These are phyloP conservation scores for Solanum hybrid DNA, from an alignment of 305 asterid genomes.

Conservation along the genomic window DNA sequence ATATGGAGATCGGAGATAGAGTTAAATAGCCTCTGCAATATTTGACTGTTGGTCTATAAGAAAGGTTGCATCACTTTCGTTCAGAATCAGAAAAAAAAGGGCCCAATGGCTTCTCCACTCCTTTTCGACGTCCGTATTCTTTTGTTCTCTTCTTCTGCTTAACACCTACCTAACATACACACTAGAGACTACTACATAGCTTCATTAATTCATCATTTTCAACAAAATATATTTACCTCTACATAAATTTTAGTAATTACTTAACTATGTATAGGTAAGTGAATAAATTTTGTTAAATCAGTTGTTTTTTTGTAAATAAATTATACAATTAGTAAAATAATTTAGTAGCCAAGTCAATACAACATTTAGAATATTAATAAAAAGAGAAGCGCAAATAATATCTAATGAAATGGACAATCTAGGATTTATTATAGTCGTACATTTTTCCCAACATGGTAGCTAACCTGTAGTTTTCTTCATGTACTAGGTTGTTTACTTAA, in stretches of 20 bases:
- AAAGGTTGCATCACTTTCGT: not conserved
- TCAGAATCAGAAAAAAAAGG: not conserved
- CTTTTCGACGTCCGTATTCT: slow-evolving; percentile 4
- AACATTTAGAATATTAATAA: not conserved
- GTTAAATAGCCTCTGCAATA: not conserved
- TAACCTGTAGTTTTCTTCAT: not conserved
- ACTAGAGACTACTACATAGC: not conserved
- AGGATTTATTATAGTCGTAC: not conserved
- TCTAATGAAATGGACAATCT: not conserved
- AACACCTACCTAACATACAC: not conserved
- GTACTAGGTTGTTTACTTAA: not conserved
- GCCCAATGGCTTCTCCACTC: not conserved
- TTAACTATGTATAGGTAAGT: no score
- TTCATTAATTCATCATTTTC: not conserved
- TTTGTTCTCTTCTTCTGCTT: slow-evolving; percentile 1
- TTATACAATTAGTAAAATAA: not conserved
- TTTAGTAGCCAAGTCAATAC: no score
- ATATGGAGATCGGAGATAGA: not conserved
- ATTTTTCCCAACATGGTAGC: not conserved
- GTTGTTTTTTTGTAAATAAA: not conserved
- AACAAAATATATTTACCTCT: not conserved
- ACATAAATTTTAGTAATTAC: not conserved
- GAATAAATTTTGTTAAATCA: not conserved
- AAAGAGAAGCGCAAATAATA: not conserved
- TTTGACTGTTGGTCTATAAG: slow-evolving; percentile 12